Evolutionary conservation across 805 yeast genomes (phyloP).

Genomic region (Candida sonorensis): DNA sequence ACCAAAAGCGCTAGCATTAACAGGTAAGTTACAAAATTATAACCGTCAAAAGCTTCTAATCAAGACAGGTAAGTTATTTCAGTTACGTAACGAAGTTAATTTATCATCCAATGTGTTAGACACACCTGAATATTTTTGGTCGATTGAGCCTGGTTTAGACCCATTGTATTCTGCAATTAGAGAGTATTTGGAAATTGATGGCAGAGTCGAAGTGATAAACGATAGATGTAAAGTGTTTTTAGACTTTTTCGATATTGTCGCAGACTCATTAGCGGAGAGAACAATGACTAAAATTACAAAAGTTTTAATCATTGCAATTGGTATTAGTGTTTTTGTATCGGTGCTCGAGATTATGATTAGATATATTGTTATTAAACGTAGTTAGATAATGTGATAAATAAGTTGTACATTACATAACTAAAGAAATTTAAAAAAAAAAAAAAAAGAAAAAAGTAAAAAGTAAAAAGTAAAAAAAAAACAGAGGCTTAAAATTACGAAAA

Average conservation of each 20-base stretch:
- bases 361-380: constrained; percentile 36
- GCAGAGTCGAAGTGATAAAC: constrained; percentile 86
- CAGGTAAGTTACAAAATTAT: constrained; percentile 75
- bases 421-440: no score
- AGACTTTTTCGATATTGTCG: constrained; percentile 87
- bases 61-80: constrained; percentile 86
- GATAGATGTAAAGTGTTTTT: constrained; percentile 91
- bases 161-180: constrained; percentile 86
- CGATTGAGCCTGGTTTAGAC: constrained; percentile 88
- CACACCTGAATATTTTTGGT: constrained; percentile 97
- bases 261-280: constrained; percentile 89
- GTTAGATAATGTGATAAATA: no score
- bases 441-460: no score
- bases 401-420: no score
- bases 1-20: constrained; percentile 83
- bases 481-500: no score
- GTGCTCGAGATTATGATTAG: constrained; percentile 61
- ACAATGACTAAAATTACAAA: constrained; percentile 89
- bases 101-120: constrained; percentile 85
- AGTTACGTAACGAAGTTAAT: constrained; percentile 88
- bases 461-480: no score
- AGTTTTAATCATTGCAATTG: constrained; percentile 79
- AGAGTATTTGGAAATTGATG: constrained; percentile 92
- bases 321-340: constrained; percentile 71
- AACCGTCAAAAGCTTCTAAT: constrained; percentile 77